A percentile compares a stretch with the other conserved stretches of the same genome.
Evolutionary conservation across 208 protist genomes (phyloP).

Genomic region (Angomonas ambiguus): DNA sequence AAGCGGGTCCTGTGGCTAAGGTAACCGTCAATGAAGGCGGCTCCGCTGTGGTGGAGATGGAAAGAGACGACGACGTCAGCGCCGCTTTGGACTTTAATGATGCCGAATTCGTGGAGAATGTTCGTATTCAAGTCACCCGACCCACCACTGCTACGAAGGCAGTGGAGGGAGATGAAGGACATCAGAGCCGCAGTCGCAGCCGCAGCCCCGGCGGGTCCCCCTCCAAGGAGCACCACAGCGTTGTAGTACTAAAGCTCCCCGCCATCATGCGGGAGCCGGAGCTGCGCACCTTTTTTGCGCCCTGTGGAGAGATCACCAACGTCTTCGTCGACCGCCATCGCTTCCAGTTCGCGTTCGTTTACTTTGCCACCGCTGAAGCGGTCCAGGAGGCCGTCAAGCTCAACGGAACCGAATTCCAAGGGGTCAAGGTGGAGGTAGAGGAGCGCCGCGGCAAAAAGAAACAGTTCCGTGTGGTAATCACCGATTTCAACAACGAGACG

Average conservation of each 20-base stretch:
- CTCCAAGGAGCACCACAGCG: neutral
- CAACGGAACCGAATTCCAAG: conserved; percentile 34
- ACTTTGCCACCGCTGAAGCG: conserved; percentile 25
- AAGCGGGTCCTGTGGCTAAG: conserved; percentile 40
- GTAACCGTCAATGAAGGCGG: conserved; percentile 31
- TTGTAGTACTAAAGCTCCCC: conserved; percentile 35
- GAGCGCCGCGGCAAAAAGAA: conserved; percentile 6
- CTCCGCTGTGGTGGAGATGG: conserved; percentile 22
- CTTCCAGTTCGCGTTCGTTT: conserved; percentile 3
- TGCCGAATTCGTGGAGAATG: conserved; percentile 29
- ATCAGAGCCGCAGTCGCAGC: neutral
- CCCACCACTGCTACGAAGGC: conserved; percentile 3
- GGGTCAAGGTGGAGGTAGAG: conserved; percentile 12
- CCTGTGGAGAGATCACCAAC: conserved; percentile 34
- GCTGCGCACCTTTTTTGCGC: conserved; percentile 28
- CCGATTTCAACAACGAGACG: conserved; percentile 26
- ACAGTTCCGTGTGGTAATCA: conserved; percentile 40
- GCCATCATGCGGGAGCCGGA: conserved; percentile 14
- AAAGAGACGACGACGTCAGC: conserved; percentile 29
- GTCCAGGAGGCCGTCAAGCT: conserved; percentile 19
- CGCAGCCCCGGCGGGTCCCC: neutral
- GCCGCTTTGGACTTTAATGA: conserved; percentile 30
- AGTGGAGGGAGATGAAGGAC: neutral
- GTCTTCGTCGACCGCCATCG: conserved; percentile 17
- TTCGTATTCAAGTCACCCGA: conserved; percentile 19